A percentile compares a stretch with the other conserved stretches of the same genome.
These are phyloP conservation scores for Daucus carota DNA, from an alignment of 129 eudicot genomes.

Conservation along the genomic window DH1_v3.0 NC_030381.2:39747501-39748000, in stretches of 20 bases:
- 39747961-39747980: conserved; percentile 83
- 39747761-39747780: background rate
- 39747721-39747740: background rate
- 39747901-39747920: conserved; percentile 99
- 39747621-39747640: no score
- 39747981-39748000: conserved; percentile 31
- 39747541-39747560: background rate
- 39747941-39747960: conserved; percentile 79
- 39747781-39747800: background rate
- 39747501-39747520: background rate
- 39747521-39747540: background rate
- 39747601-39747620: no score
- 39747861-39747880: conserved; percentile 70
- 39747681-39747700: background rate
- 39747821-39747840: conserved; percentile 91
- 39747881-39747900: conserved; percentile 88
- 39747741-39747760: background rate
- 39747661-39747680: no score
- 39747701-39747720: background rate
- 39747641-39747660: no score
- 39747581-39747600: background rate
- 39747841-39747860: conserved; percentile 75
- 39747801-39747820: conserved; percentile 17
- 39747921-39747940: conserved; percentile 97
- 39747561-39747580: background rate